Evolutionary conservation across 176 grass and related monocot genomes (phyloP).

Genomic region (Bolboschoenus planiculmis): DNA sequence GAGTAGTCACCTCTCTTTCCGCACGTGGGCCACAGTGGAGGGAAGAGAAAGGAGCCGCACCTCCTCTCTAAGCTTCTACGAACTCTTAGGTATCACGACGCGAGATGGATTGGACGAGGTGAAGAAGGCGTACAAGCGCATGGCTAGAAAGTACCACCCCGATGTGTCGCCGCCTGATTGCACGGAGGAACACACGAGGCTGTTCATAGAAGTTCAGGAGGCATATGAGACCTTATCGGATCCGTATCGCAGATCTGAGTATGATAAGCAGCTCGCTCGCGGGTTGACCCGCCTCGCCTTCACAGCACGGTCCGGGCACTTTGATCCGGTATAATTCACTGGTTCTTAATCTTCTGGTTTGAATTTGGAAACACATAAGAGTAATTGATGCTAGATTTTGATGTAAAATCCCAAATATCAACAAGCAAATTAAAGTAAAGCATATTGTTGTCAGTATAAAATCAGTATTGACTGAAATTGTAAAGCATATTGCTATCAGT

Average conservation of each 20-base stretch:
- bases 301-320: neutral
- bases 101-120: slow-evolving; percentile 45
- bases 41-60: neutral
- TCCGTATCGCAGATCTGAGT: slow-evolving; percentile 32
- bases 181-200: slow-evolving; percentile 37
- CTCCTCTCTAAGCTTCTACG: neutral
- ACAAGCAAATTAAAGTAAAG: neutral
- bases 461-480: neutral
- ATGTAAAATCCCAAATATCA: neutral
- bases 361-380: neutral
- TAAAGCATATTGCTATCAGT: neutral
- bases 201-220: slow-evolving; percentile 64
- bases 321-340: slow-evolving; percentile 7
- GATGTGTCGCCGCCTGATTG: slow-evolving; percentile 51
- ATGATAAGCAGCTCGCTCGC: slow-evolving; percentile 38
- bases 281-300: slow-evolving; percentile 9
- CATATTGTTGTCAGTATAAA: neutral
- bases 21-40: neutral
- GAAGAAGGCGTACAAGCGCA: slow-evolving; percentile 65
- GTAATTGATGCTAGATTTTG: neutral
- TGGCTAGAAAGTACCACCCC: slow-evolving; percentile 61
- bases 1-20: neutral
- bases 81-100: neutral
- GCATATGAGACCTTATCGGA: slow-evolving; percentile 73
- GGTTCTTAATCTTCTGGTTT: neutral